phyloP scores from a whole-genome alignment of 768 basidiomycete genomes.

The Tricholoma sp. region DNA sequence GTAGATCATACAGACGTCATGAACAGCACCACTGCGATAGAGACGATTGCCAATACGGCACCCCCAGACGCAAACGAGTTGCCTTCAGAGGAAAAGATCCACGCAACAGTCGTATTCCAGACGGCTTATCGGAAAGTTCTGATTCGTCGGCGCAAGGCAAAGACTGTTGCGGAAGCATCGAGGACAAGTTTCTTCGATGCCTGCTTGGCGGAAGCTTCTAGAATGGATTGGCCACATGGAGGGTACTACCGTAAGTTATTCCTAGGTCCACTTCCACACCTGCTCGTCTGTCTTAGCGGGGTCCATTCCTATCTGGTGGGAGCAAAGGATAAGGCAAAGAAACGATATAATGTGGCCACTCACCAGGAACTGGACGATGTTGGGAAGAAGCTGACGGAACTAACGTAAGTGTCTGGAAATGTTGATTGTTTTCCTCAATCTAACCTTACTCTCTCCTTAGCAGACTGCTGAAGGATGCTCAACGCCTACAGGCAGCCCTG shows the following conservation, averaged over 20 bases:
- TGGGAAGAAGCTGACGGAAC: slow-evolving; percentile 20
- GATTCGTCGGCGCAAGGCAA: slow-evolving; percentile 8
- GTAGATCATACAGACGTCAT: not conserved
- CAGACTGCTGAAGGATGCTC: slow-evolving; percentile 4
- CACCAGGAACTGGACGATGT: slow-evolving; percentile 33
- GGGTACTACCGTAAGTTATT: slow-evolving; percentile 31
- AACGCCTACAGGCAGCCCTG: slow-evolving; percentile 17
- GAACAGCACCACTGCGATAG: not conserved
- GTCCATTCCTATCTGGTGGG: slow-evolving; percentile 18
- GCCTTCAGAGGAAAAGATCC: slow-evolving; percentile 22
- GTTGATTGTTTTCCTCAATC: not conserved
- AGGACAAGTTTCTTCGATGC: slow-evolving; percentile 18
- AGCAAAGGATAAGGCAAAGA: slow-evolving; percentile 28
- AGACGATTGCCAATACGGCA: slow-evolving; percentile 2
- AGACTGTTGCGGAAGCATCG: slow-evolving; percentile 14
- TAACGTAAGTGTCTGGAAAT: slow-evolving; percentile 25
- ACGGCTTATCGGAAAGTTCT: slow-evolving; percentile 8
- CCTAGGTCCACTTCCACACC: slow-evolving; percentile 33
- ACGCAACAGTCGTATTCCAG: slow-evolving; percentile 20
- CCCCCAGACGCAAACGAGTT: slow-evolving; percentile 12
- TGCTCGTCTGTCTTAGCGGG: slow-evolving; percentile 37
- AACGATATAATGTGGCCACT: slow-evolving; percentile 19
- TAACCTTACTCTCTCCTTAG: not conserved
- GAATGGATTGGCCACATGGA: slow-evolving; percentile 21
- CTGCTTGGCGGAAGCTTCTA: slow-evolving; percentile 23